A percentile compares a stretch with the other conserved stretches of the same genome.
Evolutionary conservation across 345 rosid genomes (phyloP).

Genomic region (Rhizophora mangle): DNA sequence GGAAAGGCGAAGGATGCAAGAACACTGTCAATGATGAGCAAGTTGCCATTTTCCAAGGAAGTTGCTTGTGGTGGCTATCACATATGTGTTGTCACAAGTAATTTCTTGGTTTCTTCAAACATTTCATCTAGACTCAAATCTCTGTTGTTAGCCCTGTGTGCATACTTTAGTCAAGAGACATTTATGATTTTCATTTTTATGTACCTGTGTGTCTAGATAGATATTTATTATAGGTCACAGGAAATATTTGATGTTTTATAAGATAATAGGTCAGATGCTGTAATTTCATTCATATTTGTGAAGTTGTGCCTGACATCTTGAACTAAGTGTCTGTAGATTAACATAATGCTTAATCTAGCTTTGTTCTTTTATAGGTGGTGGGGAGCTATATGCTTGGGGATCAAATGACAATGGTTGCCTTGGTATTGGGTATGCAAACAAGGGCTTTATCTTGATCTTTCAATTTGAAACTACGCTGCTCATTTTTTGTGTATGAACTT

Average conservation of each 20-base stretch:
- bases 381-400: slow-evolving; percentile 87
- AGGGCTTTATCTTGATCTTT: slow-evolving; percentile 17
- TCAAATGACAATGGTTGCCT: slow-evolving; percentile 96
- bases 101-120: slow-evolving; percentile 15
- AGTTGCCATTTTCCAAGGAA: slow-evolving; percentile 63
- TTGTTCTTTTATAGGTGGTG: slow-evolving; percentile 46
- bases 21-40: slow-evolving; percentile 50
- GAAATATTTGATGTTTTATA: too few species aligned
- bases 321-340: neutral
- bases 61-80: slow-evolving; percentile 96
- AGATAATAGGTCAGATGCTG: too few species aligned
- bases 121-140: neutral
- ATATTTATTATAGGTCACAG: neutral
- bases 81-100: slow-evolving; percentile 81
- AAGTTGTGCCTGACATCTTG: too few species aligned
- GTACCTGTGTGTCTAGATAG: neutral
- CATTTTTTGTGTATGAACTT: slow-evolving; percentile 3
- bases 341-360: neutral
- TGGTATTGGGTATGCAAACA: slow-evolving; percentile 61
- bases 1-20: slow-evolving; percentile 48
- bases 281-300: too few species aligned
- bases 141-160: neutral
- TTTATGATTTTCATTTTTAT: neutral
- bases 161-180: neutral
- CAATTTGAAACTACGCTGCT: slow-evolving; percentile 1